Conservation (phyloP, 345 rosid genomes). For the Mangifera indica region DNA sequence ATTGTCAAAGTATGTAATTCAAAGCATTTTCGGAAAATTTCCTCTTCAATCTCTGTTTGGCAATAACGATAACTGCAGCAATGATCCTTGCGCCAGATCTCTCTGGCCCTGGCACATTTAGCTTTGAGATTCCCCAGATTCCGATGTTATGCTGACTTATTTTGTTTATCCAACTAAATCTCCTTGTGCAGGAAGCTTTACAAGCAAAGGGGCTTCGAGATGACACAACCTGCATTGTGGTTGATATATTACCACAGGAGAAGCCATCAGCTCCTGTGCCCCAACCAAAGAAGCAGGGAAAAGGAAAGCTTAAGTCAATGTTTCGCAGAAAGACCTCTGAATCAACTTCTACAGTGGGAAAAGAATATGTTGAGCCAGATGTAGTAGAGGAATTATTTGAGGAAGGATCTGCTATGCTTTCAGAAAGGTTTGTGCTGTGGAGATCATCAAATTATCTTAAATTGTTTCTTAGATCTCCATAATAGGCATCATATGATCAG, state of each 20-base stretch:
- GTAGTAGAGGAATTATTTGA: slow-evolving; percentile 86
- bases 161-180: slow-evolving; percentile 6
- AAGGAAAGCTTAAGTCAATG: slow-evolving; percentile 86
- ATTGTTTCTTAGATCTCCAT: slow-evolving; percentile 5
- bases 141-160: slow-evolving; percentile 8
- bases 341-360: slow-evolving; percentile 66
- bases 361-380: slow-evolving; percentile 73
- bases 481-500: neutral
- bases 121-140: neutral
- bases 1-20: slow-evolving; percentile 71
- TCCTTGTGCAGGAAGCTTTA: slow-evolving; percentile 73
- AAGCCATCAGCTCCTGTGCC: slow-evolving; percentile 72
- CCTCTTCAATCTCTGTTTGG: neutral
- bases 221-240: slow-evolving; percentile 97
- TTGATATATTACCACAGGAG: slow-evolving; percentile 81
- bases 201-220: slow-evolving; percentile 85
- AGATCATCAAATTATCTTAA: slow-evolving; percentile 20
- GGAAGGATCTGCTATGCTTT: slow-evolving; percentile 97
- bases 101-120: neutral
- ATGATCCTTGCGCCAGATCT: neutral
- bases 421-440: slow-evolving; percentile 73
- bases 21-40: neutral
- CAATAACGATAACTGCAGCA: neutral
- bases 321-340: slow-evolving; percentile 73
- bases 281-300: slow-evolving; percentile 68